Conservation (phyloP, 2,329 filamentous ascomycete species). For the Botryotinia narcissicola region DNA sequence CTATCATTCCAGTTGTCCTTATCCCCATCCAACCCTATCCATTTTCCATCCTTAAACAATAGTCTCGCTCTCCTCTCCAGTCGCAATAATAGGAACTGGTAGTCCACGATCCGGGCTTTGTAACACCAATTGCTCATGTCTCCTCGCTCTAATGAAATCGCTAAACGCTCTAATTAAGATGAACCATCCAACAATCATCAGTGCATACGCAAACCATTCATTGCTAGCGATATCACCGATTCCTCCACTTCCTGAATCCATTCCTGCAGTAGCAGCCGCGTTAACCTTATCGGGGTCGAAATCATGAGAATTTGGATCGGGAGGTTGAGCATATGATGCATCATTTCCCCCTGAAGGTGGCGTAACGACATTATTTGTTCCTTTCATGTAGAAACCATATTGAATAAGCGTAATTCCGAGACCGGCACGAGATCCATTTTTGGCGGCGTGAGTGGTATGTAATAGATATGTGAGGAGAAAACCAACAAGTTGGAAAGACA, state of each 20-base stretch:
- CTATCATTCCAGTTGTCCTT: background rate
- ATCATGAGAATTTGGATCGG: constrained; percentile 85
- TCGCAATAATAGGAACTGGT: constrained; percentile 79
- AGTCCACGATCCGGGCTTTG: constrained; percentile 90
- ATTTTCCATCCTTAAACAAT: constrained; percentile 55
- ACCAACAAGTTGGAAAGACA: constrained; percentile 94
- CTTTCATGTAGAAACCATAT: constrained; percentile 95
- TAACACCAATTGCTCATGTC: constrained; percentile 89
- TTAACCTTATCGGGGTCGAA: constrained; percentile 74
- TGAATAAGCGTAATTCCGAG: constrained; percentile 94
- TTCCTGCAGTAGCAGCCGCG: constrained; percentile 40
- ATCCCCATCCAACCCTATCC: background rate
- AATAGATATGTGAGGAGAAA: constrained; percentile 97
- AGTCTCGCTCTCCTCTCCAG: constrained; percentile 75
- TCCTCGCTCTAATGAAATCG: constrained; percentile 81
- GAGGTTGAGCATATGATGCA: constrained; percentile 65
- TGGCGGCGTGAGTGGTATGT: constrained; percentile 96
- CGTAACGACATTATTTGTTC: constrained; percentile 46
- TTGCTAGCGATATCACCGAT: constrained; percentile 63
- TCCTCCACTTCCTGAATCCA: constrained; percentile 44
- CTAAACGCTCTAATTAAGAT: constrained; percentile 91
- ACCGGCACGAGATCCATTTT: constrained; percentile 92
- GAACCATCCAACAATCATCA: constrained; percentile 99
- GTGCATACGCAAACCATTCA: constrained; percentile 85
- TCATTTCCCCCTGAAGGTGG: constrained; percentile 43